Percentiles rank a stretch among this genome's conserved stretches.
phyloP scores from a whole-genome alignment of 2,329 filamentous ascomycete species.

The Venturia pyrina region DNA sequence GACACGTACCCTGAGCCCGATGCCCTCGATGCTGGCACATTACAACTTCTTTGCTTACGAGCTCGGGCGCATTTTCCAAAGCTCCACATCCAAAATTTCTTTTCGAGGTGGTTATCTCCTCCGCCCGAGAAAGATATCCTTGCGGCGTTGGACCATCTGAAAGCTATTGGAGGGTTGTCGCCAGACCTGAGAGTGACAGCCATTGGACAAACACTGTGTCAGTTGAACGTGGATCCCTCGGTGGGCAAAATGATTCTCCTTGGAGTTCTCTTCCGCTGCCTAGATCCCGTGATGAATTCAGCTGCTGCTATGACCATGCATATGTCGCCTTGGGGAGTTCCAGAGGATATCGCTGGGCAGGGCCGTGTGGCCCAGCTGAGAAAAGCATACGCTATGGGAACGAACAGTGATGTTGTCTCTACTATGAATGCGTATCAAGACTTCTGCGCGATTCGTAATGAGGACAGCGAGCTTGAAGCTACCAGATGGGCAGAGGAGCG shows the following conservation, averaged over 20 bases:
- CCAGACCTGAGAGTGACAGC: conserved; percentile 33
- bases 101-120: not conserved
- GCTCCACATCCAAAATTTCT: not conserved
- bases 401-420: conserved; percentile 37
- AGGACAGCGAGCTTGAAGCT: conserved; percentile 20
- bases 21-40: not conserved
- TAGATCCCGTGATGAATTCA: conserved; percentile 40
- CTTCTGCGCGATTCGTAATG: conserved; percentile 23
- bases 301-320: conserved; percentile 21
- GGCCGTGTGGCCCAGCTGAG: conserved; percentile 7
- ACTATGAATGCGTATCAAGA: conserved; percentile 34
- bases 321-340: conserved; percentile 19
- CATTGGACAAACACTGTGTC: conserved; percentile 37
- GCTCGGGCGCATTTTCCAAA: conserved; percentile 9
- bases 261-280: conserved; percentile 41
- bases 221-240: conserved; percentile 20
- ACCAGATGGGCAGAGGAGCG: not conserved
- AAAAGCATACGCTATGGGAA: conserved; percentile 23
- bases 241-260: conserved; percentile 41
- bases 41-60: conserved; percentile 19
- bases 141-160: conserved; percentile 28
- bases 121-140: not conserved
- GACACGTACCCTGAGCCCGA: conserved; percentile 15
- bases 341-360: conserved; percentile 20
- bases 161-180: conserved; percentile 34